Evolutionary conservation across 306 rosid species (phyloP), one percentile per base, ranked within the genome.

Genomic region (Luffa aegyptiaca): DNA sequence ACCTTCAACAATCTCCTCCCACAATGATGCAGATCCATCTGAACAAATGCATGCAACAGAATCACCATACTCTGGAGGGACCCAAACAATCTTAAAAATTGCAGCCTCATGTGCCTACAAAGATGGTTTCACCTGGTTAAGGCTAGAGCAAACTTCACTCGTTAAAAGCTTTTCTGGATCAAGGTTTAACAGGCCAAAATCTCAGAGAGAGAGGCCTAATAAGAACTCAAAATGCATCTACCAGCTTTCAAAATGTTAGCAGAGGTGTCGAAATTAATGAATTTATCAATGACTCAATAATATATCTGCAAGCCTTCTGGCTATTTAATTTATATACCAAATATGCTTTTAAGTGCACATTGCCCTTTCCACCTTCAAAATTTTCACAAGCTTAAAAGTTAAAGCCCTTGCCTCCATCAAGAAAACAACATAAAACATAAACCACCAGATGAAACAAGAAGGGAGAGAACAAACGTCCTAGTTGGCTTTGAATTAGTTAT

Each of bases 1-100:
- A 94, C 99, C 99, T 90, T 91, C 90, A 2, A 70, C 91, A 76
- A 82, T 87, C 84, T 95, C 99, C 85, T 95, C 99, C 88, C 82
- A 89, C 85, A 95, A 26, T 21, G 89, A 87, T 20, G 90, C 76
- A 75, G 88, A 80, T 71, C 99, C 98, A 85, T 95, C 92, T 0
- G 68, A 76, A 8, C 84, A 89, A 63, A 91, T 82, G 81, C 97
- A 95, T 1, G 97, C 96, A 71, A 91, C 89, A 17, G 97, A 95
- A 77, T 95, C 97, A 16, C 98, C 99, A 75, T 86, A 87, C 66
- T 89, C 92, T 21, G 97, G 94, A 49, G 97, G 97, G 78, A 88
- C 81, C 99, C 99, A 95, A 79, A 84, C 86, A 81, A 93, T 80
- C 86, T 91, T 95, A 21, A 83, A 82, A 59, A 91, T 82, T 56